Percentiles rank a stretch among this genome's conserved stretches.
phyloP scores from a whole-genome alignment of 768 basidiomycete genomes.

The Psilocybe cubensis region DNA sequence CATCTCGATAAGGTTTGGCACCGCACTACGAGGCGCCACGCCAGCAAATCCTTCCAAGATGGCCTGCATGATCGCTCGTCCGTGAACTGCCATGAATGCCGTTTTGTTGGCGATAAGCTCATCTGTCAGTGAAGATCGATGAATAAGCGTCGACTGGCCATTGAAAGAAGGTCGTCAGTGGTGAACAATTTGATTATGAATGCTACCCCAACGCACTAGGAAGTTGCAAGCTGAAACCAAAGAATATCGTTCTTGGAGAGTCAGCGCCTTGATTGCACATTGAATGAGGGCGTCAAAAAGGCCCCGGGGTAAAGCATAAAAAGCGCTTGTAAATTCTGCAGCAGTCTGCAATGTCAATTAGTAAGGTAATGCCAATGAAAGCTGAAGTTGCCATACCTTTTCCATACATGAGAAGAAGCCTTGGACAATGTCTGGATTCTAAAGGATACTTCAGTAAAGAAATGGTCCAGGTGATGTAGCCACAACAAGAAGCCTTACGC shows the following conservation, averaged over 20 bases:
- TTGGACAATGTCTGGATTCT: constrained; percentile 94
- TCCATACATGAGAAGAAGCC: constrained; percentile 87
- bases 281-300: constrained; percentile 71
- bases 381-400: constrained; percentile 47
- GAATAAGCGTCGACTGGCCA: constrained; percentile 62
- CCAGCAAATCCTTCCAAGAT: constrained; percentile 83
- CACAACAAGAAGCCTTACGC: constrained; percentile 44
- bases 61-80: constrained; percentile 71
- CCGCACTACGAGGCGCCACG: constrained; percentile 80
- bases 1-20: constrained; percentile 84
- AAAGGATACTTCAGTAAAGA: neutral
- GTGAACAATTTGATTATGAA: neutral
- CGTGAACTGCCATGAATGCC: constrained; percentile 50
- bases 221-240: constrained; percentile 83
- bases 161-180: neutral
- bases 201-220: constrained; percentile 54
- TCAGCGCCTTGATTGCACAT: constrained; percentile 66
- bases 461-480: neutral
- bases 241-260: constrained; percentile 84
- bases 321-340: constrained; percentile 60
- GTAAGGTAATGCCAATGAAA: neutral
- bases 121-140: constrained; percentile 65
- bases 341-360: constrained; percentile 42
- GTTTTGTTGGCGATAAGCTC: constrained; percentile 56
- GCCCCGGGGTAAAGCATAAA: constrained; percentile 66